Percentiles rank a stretch among this genome's conserved stretches.
Evolutionary conservation across 768 basidiomycete species (phyloP).

Genomic region (Panus rudis): DNA sequence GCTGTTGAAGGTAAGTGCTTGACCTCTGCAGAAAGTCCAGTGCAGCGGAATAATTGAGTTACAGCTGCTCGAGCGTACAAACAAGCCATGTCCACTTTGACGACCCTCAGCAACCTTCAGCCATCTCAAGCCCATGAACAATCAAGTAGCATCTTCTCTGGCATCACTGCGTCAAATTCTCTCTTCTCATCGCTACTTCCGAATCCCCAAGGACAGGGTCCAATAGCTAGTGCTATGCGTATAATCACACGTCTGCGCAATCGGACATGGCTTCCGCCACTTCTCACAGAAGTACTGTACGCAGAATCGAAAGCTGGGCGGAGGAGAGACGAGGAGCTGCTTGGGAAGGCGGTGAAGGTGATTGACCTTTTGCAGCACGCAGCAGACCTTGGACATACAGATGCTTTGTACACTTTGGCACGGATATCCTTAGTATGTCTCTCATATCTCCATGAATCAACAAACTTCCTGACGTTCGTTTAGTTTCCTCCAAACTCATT

Average conservation of each 20-base stretch:
- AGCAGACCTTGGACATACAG: conserved; percentile 66
- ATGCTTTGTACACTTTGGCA: conserved; percentile 65
- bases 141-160: conserved; percentile 31
- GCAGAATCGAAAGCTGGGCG: conserved; percentile 29
- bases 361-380: conserved; percentile 77
- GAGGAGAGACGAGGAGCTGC: conserved; percentile 60
- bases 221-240: conserved; percentile 62
- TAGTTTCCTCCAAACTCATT: conserved; percentile 72
- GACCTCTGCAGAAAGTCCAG: conserved; percentile 6
- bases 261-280: conserved; percentile 43
- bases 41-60: too few relatives aligned
- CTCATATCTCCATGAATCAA: not conserved
- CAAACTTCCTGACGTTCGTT: not conserved
- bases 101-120: conserved; percentile 55
- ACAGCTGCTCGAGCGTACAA: conserved; percentile 69
- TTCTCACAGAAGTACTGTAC: conserved; percentile 35
- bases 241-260: conserved; percentile 62
- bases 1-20: conserved; percentile 15
- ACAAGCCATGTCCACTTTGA: conserved; percentile 63
- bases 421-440: conserved; percentile 58
- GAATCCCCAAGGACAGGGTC: conserved; percentile 69
- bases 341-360: conserved; percentile 71
- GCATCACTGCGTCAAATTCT: conserved; percentile 38
- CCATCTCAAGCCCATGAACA: conserved; percentile 51
- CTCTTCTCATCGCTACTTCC: conserved; percentile 63